Conservation (phyloP, 2,329 filamentous ascomycete genomes). For the Dothidotthia symphoricarpi region DNA sequence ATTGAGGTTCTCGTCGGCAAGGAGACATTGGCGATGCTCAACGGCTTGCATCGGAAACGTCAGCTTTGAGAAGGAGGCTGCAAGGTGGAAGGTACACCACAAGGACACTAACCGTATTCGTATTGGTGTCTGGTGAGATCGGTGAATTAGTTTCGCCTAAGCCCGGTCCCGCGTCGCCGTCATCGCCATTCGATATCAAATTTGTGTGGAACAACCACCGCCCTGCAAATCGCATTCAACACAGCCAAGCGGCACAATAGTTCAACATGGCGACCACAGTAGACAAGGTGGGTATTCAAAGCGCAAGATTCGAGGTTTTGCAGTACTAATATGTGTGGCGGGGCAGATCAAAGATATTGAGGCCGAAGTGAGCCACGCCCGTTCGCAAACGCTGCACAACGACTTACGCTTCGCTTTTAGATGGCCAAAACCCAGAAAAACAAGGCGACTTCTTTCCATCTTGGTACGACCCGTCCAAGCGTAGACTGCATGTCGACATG, state of each 20-base stretch:
- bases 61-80: constrained; percentile 12
- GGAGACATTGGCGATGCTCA: constrained; percentile 7
- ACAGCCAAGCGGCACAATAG: constrained; percentile 7
- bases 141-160: constrained; percentile 18
- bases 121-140: neutral
- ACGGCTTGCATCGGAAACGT: constrained; percentile 27
- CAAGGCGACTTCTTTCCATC: constrained; percentile 89
- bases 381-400: constrained; percentile 10
- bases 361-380: constrained; percentile 68
- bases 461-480: constrained; percentile 55
- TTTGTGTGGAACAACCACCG: constrained; percentile 24
- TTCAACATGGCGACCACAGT: constrained; percentile 90
- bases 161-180: constrained; percentile 24
- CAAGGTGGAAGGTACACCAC: neutral
- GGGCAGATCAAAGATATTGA: constrained; percentile 91
- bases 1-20: constrained; percentile 2
- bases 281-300: constrained; percentile 69
- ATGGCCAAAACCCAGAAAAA: constrained; percentile 98
- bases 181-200: constrained; percentile 33
- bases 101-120: constrained; percentile 1
- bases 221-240: constrained; percentile 2
- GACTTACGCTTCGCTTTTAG: constrained; percentile 47
- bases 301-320: constrained; percentile 26
- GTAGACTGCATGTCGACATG: constrained; percentile 9
- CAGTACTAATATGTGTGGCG: constrained; percentile 28